Conservation (phyloP, 257 asterid genomes). For the Sherardia arvensis region DNA sequence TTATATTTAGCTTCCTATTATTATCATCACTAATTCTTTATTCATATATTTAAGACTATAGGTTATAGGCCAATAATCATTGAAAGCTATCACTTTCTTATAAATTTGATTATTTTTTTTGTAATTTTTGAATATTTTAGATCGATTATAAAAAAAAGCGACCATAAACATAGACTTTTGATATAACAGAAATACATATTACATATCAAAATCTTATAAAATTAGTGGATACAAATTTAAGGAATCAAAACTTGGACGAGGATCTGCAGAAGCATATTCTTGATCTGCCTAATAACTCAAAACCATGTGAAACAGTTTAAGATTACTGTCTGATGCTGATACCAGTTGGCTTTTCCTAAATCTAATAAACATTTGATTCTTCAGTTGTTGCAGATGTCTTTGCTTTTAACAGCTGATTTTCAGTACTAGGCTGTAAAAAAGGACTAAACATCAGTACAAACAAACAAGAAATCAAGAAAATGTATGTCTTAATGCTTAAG, state of each 20-base stretch:
- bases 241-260: not conserved
- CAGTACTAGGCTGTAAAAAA: not conserved
- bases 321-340: not conserved
- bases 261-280: not conserved
- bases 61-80: too few species aligned
- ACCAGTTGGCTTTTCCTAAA: not conserved
- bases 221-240: not conserved
- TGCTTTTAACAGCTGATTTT: not conserved
- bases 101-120: too few species aligned
- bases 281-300: not conserved
- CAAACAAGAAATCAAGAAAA: not conserved
- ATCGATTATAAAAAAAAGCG: too few species aligned
- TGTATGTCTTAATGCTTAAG: not conserved
- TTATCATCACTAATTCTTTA: not conserved
- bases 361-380: not conserved
- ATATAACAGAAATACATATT: too few species aligned
- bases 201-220: too few species aligned
- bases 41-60: too few species aligned
- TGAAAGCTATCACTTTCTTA: too few species aligned
- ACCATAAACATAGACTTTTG: too few species aligned
- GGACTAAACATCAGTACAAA: not conserved
- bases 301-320: not conserved
- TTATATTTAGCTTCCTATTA: too few species aligned
- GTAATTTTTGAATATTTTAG: too few species aligned
- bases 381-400: conserved; percentile 1